Evolutionary conservation across 2,329 filamentous ascomycete species (phyloP), one percentile per base, ranked within the genome.

Genomic region (Epichloe festucae): DNA sequence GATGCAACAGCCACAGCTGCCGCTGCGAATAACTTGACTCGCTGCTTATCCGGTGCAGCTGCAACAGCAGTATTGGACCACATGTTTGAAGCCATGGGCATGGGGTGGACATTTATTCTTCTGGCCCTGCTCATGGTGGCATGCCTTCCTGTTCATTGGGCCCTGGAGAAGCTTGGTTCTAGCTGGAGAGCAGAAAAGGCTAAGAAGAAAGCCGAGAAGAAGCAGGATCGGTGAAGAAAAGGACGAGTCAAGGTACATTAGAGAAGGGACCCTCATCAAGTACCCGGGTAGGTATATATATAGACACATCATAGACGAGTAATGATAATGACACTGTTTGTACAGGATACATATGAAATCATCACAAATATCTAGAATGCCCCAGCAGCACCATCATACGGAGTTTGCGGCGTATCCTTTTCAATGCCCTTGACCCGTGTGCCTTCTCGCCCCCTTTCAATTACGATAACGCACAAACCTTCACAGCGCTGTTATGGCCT

Each of bases 101-200:
- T 73, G 31, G 81, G 80, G 0, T 84, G 80, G 79, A 76, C 73
- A n/a, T 83, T 76, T 53, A 82, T 78, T 0, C 74, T 82, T 46
- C 70, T 81, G 51, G 74, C 73, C 1, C 59, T 80, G 35, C 62
- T 81, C 5, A 74, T 76, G 54, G 61, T 72, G 1, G 62, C 67
- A 2, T 67, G 72, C 51, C 71, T 74, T 35, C 79, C 78, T 0
- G 62, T 73, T 12, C 62, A 82, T 47, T 72, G 66, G 59, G 54
- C 77, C 3, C 67, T 81, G 49, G 67, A 74, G 45, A 76, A 68
- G 36, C 67, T 67, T 52, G 77, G 75, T 0, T 70, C 74, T 2
- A 60, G 54, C 17, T 78, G 74, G 72, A 74, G 79, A 43, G 72
- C 72, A n/a, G 68, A 73, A 48, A 75, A 74, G 57, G 62, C 68